A percentile compares a stretch with the other conserved stretches of the same genome.
Conservation (phyloP, 768 basidiomycete species). For the Suillus hirtellus region DNA sequence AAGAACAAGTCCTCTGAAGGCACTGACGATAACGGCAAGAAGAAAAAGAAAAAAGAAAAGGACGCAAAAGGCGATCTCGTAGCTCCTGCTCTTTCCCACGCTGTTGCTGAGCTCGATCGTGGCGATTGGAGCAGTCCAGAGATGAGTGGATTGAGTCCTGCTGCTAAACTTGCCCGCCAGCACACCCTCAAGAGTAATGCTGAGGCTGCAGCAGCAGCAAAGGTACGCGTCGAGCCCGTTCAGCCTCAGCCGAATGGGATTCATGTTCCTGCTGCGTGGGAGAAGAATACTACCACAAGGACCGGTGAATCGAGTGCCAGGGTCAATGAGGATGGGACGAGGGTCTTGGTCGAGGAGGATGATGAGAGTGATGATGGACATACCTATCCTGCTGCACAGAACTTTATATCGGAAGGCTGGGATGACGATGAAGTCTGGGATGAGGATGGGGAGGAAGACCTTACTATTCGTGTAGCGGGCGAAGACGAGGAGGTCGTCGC, state of each 20-base stretch:
- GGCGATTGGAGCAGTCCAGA: slow-evolving; percentile 53
- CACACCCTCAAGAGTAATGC: slow-evolving; percentile 88
- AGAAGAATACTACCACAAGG: slow-evolving; percentile 73
- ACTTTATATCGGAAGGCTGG: slow-evolving; percentile 62
- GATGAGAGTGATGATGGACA: slow-evolving; percentile 57
- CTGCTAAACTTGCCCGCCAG: slow-evolving; percentile 85
- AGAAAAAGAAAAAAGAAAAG: slow-evolving; percentile 55
- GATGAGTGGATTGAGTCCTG: slow-evolving; percentile 81
- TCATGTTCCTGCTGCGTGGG: slow-evolving; percentile 69
- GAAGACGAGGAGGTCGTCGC: slow-evolving; percentile 66
- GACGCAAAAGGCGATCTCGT: slow-evolving; percentile 64
- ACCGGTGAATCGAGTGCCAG: slow-evolving; percentile 46
- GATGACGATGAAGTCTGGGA: slow-evolving; percentile 83
- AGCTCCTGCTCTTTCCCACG: slow-evolving; percentile 75
- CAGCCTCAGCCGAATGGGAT: slow-evolving; percentile 34
- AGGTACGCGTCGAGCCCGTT: slow-evolving; percentile 31
- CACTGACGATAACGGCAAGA: slow-evolving; percentile 38
- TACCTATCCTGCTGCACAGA: slow-evolving; percentile 32
- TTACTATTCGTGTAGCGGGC: slow-evolving; percentile 64
- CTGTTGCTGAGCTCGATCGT: slow-evolving; percentile 82
- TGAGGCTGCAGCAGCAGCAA: slow-evolving; percentile 44
- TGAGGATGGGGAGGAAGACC: slow-evolving; percentile 66
- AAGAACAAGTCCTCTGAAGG: slow-evolving; percentile 51
- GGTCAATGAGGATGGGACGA: slow-evolving; percentile 67
- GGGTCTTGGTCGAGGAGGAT: slow-evolving; percentile 71